Base-by-base conservation (phyloP, 768 basidiomycete genomes). In the Mycena kentingensis region DNA sequence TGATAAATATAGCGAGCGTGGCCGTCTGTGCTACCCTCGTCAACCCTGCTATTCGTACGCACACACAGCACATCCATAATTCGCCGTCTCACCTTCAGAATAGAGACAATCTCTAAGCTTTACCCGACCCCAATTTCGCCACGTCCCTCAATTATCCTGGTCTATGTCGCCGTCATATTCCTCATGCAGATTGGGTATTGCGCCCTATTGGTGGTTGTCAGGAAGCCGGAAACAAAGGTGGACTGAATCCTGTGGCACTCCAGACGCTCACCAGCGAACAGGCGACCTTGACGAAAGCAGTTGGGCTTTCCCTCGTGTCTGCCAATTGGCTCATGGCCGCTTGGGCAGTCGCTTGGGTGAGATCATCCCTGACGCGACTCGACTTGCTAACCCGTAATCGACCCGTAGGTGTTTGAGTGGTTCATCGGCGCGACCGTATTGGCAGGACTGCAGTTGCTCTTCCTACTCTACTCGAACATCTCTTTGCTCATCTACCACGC, bases 111-210 rank as follows among this genome's bases (percentile, higher is more conserved):
- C 10, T 70, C 79, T 1, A 73, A 67, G 37, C 67, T 74, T 5
- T 77, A 87, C 60, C 86, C 86, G 0, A 84, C 90, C 0, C 74
- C 90, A 6, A 78, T 96, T 44, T 86, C 89, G 0, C 92, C 94
- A 0, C 75, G 80, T 12, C 74, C 77, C 0, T 65, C 66, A 1
- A 70, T 84, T 53, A 80, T 90, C 25, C 79, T 78, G 1, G 62
- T 78, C 6, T 91, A 90, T 63, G 72, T 88, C 11, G 63, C 80
- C 1, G 71, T 77, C 2, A 74, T 90, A 57, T 90, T 81, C 55
- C 62, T 84, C 7, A 77, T 77, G 0, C 85, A 89, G 69, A 77
- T 97, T 42, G 93, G 89, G 1, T 94, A 94, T 65, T 95, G 93
- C 56, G 55, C 91, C 12, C 70, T 93, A 16, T 79, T 98, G 4